These are phyloP conservation scores for Populus hybrid DNA, from an alignment of 441 rosid genomes.

Conservation along the genomic window DNA sequence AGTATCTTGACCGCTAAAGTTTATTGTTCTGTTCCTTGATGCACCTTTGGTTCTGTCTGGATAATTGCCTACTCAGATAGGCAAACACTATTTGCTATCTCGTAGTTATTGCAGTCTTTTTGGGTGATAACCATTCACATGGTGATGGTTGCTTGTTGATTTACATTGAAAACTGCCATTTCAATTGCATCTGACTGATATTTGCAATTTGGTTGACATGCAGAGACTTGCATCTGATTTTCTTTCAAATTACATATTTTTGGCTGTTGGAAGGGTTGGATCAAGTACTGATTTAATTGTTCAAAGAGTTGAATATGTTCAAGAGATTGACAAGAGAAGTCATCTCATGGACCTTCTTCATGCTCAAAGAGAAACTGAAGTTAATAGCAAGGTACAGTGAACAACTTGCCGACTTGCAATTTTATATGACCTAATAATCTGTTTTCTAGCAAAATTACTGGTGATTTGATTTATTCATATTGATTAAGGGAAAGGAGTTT, in stretches of 20 bases:
- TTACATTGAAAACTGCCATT: not conserved
- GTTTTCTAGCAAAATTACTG: not conserved
- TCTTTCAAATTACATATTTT: conserved; percentile 71
- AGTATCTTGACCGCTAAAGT: not conserved
- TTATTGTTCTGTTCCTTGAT: not conserved
- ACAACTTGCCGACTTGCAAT: not conserved
- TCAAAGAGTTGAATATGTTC: conserved; percentile 86
- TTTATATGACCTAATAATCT: not conserved
- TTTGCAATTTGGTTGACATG: conserved; percentile 17
- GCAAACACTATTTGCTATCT: not conserved
- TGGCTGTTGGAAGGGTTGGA: conserved; percentile 95
- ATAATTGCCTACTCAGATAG: not conserved
- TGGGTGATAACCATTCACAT: not conserved
- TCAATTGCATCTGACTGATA: conserved; percentile 28
- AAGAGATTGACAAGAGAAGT: conserved; percentile 88
- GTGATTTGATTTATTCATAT: not conserved
- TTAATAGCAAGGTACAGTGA: conserved; percentile 59
- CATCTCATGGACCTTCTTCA: conserved; percentile 92
- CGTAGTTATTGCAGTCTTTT: not conserved
- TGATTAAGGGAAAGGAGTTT: not conserved
- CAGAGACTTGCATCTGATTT: conserved; percentile 97
- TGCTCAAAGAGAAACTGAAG: conserved; percentile 80
- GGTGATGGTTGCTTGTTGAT: not conserved
- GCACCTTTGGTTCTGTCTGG: not conserved
- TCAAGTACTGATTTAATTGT: conserved; percentile 89